Evolutionary conservation across 352 stramenopile genomes (phyloP), one percentile per base, ranked within the genome.

Genomic region (Phytophthora cactorum): DNA sequence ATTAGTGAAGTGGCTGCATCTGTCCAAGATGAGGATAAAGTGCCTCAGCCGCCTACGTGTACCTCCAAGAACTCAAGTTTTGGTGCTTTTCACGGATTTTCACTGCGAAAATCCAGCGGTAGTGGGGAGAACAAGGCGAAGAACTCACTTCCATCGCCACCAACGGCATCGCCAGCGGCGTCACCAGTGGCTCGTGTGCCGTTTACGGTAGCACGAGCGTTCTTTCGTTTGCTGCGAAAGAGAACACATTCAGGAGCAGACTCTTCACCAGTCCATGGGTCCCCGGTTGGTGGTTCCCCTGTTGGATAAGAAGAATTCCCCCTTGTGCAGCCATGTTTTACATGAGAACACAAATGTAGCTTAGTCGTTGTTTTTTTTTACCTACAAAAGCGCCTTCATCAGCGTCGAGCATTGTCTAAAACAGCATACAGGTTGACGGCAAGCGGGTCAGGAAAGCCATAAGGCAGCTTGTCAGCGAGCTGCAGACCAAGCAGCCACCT

Each of bases 221-320:
- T 93, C 59, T 93, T 93, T 45, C 78, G 78, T 1, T 74, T 88
- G 31, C 61, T 93, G 29, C 66, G 79, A 49, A 80, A 87, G 55
- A 83, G 72, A 61, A 61, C 74, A 36, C 59, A 62, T 12, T 38
- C 59, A 53, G 22, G 59, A 64, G 31, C 52, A 47, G 12, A 29
- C 15, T 43, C 55, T 67, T 72, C 72, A 22, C 52, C 60, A 54
- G 50, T 67, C 29, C 38, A 25, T 53, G 44, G 41, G 52, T 60
- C 31, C 28, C 32, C 62, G 22, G 31, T 63, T 25, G 8, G 22
- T 52, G 53, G 31, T 27, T 66, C 50, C 9, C 43, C 51, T 38
- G 49, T 43, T 63, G 52, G 49, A 51, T 76, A 69, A 51, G 38
- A 47, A 6, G 41, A 31, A 12, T 22, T 43, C 39, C 2, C 69